Base-by-base conservation (phyloP, 1,284 basidiomycete genomes). In the Rhodotorula glutinis region DNA sequence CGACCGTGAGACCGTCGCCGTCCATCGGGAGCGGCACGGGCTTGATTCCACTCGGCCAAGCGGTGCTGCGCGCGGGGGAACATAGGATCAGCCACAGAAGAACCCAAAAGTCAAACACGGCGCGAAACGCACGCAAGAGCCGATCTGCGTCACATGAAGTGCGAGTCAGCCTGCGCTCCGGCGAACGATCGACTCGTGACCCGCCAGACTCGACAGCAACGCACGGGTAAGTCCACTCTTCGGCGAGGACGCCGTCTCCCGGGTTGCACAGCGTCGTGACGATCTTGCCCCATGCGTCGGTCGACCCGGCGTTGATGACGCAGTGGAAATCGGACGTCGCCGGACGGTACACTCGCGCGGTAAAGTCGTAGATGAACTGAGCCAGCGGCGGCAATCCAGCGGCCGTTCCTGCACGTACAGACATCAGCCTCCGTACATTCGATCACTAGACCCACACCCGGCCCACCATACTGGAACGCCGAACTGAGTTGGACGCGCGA, bases 271-370 rank as follows among this genome's bases (percentile, higher is more conserved):
- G 79, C 10, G 85, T 85, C 53, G 78, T 77, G 5, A 84, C 78
- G 19, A 80, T 79, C 71, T 85, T 85, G 58, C 77, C 73, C 85
- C 86, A 85, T 46, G 85, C 90, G 75, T 91, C 90, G 0, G 90
- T 92, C 68, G 89, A 89, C 23, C 90, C 90, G 17, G 83, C 83
- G 70, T 88, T 85, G 14, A 88, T 76, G 25, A 90, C 76, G 3
- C 53, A 63, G 13, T 83, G 80, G 77, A 82, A 90, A 76, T 91
- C 84, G n/a, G 79, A 76, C 76, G 88, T 90, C 0, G 80, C 87
- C 0, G 90, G 90, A 66, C 83, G 81, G 78, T 85, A 89, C 2
- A 91, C 84, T 63, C 82, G 84, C 52, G 75, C 77, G 5, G 85
- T 83, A 74, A 90, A 88, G 51, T 87, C 83, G 57, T 83, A 78